A percentile compares a stretch with the other conserved stretches of the same genome.
These are phyloP conservation scores for Wickerhamiella lipophila DNA, from an alignment of 805 yeast genomes.

Conservation along the genomic window DNA sequence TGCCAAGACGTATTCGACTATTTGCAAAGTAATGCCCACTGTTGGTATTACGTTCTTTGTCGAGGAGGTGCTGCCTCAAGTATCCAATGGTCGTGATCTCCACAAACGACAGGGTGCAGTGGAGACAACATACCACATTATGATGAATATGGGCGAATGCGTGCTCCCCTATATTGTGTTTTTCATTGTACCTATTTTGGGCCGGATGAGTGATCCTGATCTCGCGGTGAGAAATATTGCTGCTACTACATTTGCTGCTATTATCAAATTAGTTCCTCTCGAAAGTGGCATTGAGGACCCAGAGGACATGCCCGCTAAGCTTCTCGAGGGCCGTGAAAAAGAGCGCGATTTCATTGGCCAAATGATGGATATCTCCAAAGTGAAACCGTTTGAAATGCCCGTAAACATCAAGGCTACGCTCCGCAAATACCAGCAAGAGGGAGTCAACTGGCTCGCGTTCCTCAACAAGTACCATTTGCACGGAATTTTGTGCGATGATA, in stretches of 20 bases:
- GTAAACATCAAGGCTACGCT: constrained; percentile 85
- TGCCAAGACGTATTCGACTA: constrained; percentile 74
- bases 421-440: constrained; percentile 94
- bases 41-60: constrained; percentile 67
- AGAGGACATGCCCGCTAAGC: constrained; percentile 69
- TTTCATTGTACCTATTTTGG: constrained; percentile 88
- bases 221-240: constrained; percentile 79
- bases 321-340: constrained; percentile 77
- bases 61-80: constrained; percentile 62
- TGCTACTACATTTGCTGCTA: constrained; percentile 91
- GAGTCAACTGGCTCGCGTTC: constrained; percentile 96
- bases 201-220: constrained; percentile 95
- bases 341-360: constrained; percentile 92
- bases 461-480: constrained; percentile 88
- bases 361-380: constrained; percentile 93
- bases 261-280: constrained; percentile 86
- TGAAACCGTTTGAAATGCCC: constrained; percentile 77
- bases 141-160: constrained; percentile 72
- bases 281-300: constrained; percentile 98
- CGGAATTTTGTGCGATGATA: constrained; percentile 97
- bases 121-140: constrained; percentile 78
- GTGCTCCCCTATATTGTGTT: constrained; percentile 91
- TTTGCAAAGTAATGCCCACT: constrained; percentile 58
- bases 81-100: constrained; percentile 59
- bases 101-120: constrained; percentile 84